Evolutionary conservation across 2,329 filamentous ascomycete genomes (phyloP).

Genomic region (Fusarium marasasianum): DNA sequence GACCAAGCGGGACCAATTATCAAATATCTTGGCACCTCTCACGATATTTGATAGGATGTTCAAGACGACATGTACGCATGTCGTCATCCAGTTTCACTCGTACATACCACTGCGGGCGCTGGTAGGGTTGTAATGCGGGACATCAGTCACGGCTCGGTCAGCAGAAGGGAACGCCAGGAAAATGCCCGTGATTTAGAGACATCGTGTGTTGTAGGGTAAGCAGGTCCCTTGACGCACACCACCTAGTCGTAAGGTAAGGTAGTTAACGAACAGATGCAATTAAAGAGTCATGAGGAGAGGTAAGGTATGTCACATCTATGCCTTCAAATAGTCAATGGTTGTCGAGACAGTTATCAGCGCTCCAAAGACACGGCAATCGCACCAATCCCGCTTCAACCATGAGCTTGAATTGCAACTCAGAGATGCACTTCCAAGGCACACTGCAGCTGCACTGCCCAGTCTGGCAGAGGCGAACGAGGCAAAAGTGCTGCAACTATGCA

Average conservation of each 20-base stretch:
- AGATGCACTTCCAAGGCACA: constrained; percentile 18
- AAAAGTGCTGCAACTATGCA: constrained; percentile 14
- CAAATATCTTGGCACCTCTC: not conserved
- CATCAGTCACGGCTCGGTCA: constrained; percentile 30
- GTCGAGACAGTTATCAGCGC: not conserved
- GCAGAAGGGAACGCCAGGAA: not conserved
- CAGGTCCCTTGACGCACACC: constrained; percentile 5
- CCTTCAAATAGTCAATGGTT: constrained; percentile 5
- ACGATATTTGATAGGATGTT: constrained; percentile 8
- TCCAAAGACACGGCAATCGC: not conserved
- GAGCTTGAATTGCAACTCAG: constrained; percentile 8
- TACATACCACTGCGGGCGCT: constrained; percentile 6
- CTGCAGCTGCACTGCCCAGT: constrained; percentile 22
- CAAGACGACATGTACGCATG: constrained; percentile 17
- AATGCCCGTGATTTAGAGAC: not conserved
- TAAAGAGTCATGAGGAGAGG: constrained; percentile 34
- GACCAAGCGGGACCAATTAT: constrained; percentile 3
- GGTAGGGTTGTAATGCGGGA: constrained; percentile 3
- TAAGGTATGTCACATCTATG: not conserved
- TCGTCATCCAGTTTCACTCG: constrained; percentile 24
- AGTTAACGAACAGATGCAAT: constrained; percentile 35
- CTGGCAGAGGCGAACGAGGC: constrained; percentile 1
- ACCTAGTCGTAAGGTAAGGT: not conserved
- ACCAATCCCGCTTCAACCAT: constrained; percentile 8
- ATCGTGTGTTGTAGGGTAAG: constrained; percentile 24